These are phyloP conservation scores for Solanum hybrid DNA, from an alignment of 305 asterid species.

Conservation along the genomic window DNA sequence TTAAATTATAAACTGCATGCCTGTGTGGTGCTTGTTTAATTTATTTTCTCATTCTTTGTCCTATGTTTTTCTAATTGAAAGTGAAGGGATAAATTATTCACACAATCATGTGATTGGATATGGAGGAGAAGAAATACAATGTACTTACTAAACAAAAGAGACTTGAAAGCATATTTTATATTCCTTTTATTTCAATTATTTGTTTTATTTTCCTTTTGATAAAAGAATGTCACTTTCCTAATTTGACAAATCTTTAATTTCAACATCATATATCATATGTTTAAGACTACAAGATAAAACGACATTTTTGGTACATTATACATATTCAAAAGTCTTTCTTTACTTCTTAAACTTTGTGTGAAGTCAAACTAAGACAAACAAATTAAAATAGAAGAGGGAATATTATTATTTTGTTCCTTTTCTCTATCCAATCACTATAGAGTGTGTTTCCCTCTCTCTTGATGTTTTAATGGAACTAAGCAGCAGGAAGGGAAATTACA, in stretches of 20 bases:
- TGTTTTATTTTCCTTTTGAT: not conserved
- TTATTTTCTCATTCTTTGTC: not conserved
- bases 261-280: fast-evolving
- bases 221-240: not conserved
- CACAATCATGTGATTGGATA: not conserved
- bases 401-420: not conserved
- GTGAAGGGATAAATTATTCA: not conserved
- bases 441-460: not conserved
- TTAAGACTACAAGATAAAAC: not conserved
- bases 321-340: not conserved
- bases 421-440: not conserved
- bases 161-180: not conserved
- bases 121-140: not conserved
- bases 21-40: not conserved
- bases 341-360: not conserved
- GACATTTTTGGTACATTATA: not conserved
- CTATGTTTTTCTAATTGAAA: not conserved
- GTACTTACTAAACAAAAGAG: not conserved
- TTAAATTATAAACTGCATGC: no score
- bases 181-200: not conserved
- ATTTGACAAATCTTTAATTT: not conserved
- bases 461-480: not conserved
- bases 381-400: not conserved
- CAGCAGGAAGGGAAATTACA: not conserved
- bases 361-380: not conserved